Evolutionary conservation across 148 eudicot genomes (phyloP), one percentile per base, ranked within the genome.

Genomic region (Polygonum maritimum): DNA sequence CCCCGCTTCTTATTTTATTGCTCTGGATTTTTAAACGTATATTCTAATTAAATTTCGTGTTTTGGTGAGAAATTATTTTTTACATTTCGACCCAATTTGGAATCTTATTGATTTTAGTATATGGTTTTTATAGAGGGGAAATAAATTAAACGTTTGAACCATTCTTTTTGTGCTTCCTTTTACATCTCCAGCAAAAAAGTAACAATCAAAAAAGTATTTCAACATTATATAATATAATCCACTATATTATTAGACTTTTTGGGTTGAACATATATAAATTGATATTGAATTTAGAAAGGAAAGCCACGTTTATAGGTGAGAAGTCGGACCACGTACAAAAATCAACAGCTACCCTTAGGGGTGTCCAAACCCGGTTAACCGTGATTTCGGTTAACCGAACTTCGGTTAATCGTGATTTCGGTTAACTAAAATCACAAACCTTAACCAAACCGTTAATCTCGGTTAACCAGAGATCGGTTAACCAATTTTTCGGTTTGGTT

Each of bases 271-370:
- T 35, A 44, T 7, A 6, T 8, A 44, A 6, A 44, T 21, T 12
- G 4, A 58, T 51, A 51, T 51, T 58, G 65, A 58, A 58, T 62
- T 62, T 62, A 26, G 14, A 65, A 35, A 35, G 41, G 16, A 36
- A 67, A 36, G 45, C 44, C 41, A 35, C 45, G 45, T 67, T 35
- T 12, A 67, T 67, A 67, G 44, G 71, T 67, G 71, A 45, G 44
- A 38, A 67, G 71, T 67, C 44, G 71, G 71, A 67, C 71, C 71
- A 67, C n/a, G n/a, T n/a, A n/a, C 71, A 15, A 67, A 67, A 67
- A 67, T 67, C 71, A 67, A 67, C 71, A 67, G 71, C 71, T 65
- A n/a, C n/a, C n/a, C n/a, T n/a, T n/a, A n/a, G n/a, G n/a, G n/a
- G n/a, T n/a, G n/a, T n/a, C n/a, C n/a, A n/a, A n/a, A n/a, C n/a